Evolutionary conservation across 768 basidiomycete species (phyloP), one percentile per base, ranked within the genome.

Genomic region (Boletales sp.): DNA sequence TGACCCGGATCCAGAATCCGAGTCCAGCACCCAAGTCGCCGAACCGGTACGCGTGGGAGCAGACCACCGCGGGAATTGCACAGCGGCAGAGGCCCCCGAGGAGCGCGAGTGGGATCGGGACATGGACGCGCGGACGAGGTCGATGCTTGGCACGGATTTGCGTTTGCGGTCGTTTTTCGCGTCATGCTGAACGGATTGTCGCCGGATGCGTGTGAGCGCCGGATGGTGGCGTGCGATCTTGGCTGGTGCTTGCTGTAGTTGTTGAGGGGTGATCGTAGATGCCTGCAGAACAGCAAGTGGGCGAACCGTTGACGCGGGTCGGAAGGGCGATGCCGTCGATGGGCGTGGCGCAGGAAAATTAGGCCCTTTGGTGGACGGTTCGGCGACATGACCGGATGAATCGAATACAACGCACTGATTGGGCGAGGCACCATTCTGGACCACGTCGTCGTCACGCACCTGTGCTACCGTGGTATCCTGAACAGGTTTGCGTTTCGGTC

Each of bases 281-380:
- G 21, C 21, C 4, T 21, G 21, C 4, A 4, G 21, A 21, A 21
- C 21, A 32, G 40, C 9, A 38, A 27, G 5, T 8, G 24, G 11
- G 11, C 21, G 43, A 3, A 29, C 8, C 10, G 53, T 27, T 29
- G 38, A 37, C 31, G 50, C 56, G 8, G 53, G 44, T 3, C 60
- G 51, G 44, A 66, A 62, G 1, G 60, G 61, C 1, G 61, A 58
- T 6, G 11, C 46, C 9, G 54, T 61, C 39, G 56, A 53, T 14
- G 53, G 43, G 13, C 55, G 54, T 10, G 59, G 63, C 12, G 51
- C 37, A 11, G 55, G 58, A 19, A 57, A 61, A 13, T 53, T 53
- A 14, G 34, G n/a, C 12, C 4, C n/a, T 31, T 53, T 49, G 18
- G 50, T 21, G 10, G n/a, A 1, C 2, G 14, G 41, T 40, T 42